Base-by-base conservation (phyloP, 257 asterid species). In the Penstemon newberryi region DNA sequence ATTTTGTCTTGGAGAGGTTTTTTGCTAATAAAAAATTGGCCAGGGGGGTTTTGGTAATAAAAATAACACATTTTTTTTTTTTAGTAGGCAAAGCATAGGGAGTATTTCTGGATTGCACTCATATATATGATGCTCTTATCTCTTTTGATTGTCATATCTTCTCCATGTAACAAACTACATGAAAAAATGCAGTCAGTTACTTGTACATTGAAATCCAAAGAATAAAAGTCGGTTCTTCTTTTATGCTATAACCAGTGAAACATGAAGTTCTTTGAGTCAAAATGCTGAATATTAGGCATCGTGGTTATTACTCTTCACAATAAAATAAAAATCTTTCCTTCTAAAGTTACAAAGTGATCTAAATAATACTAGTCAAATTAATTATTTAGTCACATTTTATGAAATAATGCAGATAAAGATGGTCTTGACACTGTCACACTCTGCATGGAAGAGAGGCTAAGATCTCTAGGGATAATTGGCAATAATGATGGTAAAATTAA, bases 381-480 rank as follows among this genome's bases (percentile, higher is more conserved):
- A 42, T 47, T 25, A 47, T 65, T 39, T 46, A 64, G 12, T 25
- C 45, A 50, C n/a, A 36, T 57, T 44, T 36, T 52, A 15, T 64
- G 67, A 61, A 78, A 72, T 74, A 62, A 57, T 71, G 64, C 72
- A 77, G 92, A 77, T 67, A 77, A 73, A 69, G 67, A 66, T 12
- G 79, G 61, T 15, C 58, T 81, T 53, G 92, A 84, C 67, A 56
- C 80, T 44, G 89, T 65, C 54, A 73, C 84, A 42, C 70, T 87
- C 72, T 89, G 86, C 81, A 84, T 90, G 95, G 97, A 93, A 80
- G 99, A 90, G 46, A 78, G 62, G 64, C 80, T 93, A 53, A 87
- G 87, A 82, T 84, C 95, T 45, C 52, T 87, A 67, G 96, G 97
- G 62, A 69, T 93, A 45, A 81, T 93, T 65, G 64, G 83, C 56